Conservation (phyloP, 192 early-diverging fungal genomes). For the Backusella morwellensis region DNA sequence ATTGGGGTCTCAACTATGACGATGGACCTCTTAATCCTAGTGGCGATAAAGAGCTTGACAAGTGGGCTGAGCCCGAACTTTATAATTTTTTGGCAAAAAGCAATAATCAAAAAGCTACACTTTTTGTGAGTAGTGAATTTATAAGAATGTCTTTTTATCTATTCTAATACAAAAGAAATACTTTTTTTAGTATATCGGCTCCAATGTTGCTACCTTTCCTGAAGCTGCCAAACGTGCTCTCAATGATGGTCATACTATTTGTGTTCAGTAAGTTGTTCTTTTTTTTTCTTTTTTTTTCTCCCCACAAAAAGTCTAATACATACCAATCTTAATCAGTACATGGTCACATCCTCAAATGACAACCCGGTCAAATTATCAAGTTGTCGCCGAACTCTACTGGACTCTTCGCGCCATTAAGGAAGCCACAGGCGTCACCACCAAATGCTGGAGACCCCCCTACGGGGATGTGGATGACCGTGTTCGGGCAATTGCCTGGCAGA, state of each 20-base stretch:
- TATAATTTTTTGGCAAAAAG: conserved; percentile 37
- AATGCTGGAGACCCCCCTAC: conserved; percentile 54
- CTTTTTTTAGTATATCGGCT: conserved; percentile 28
- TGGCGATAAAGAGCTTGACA: conserved; percentile 2
- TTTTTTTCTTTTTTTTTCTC: not conserved
- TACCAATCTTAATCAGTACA: conserved; percentile 19
- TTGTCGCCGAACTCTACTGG: conserved; percentile 63
- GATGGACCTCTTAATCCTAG: conserved; percentile 38
- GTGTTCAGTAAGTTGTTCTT: conserved; percentile 38
- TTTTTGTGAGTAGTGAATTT: conserved; percentile 32
- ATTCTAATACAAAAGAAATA: not conserved
- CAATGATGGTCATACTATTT: conserved; percentile 55
- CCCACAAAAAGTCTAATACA: no score
- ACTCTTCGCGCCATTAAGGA: conserved; percentile 46
- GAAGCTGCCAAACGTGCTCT: conserved; percentile 32
- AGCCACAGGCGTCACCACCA: conserved; percentile 40
- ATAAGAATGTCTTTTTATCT: not conserved
- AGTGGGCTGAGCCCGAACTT: conserved; percentile 35
- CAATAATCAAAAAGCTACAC: conserved; percentile 38
- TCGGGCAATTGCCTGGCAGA: conserved; percentile 47
- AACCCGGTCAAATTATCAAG: conserved; percentile 46
- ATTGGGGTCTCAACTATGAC: conserved; percentile 43
- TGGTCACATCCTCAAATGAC: conserved; percentile 59
- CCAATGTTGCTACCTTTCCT: conserved; percentile 32
- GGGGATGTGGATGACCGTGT: conserved; percentile 60